Percentiles rank a stretch among this genome's conserved stretches.
phyloP scores from a whole-genome alignment of 139 green algal genomes.

The Pleodorina starrii region DNA sequence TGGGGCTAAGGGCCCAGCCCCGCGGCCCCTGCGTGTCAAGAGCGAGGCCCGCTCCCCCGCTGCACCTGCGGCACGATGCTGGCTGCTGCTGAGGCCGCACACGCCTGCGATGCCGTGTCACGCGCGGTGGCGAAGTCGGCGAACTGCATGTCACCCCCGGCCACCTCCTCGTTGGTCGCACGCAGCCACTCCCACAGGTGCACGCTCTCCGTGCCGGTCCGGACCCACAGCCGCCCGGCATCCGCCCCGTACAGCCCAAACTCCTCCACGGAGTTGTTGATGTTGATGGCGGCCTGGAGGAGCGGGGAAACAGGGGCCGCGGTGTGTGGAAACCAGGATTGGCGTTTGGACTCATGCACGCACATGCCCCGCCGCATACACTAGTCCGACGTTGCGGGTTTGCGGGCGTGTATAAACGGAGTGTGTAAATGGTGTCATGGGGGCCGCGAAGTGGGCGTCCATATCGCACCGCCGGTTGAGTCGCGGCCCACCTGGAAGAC shows the following conservation, averaged over 20 bases:
- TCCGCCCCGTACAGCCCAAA: conserved; percentile 78
- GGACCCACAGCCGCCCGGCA: conserved; percentile 72
- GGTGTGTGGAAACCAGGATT: too few relatives aligned
- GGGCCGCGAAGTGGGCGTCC: too few relatives aligned
- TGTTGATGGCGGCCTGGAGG: conserved; percentile 77
- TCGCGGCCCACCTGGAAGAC: conserved; percentile 51
- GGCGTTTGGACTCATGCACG: too few relatives aligned
- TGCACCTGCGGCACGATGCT: background rate
- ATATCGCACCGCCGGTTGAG: too few relatives aligned
- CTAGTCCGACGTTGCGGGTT: too few relatives aligned
- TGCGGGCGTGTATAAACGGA: too few relatives aligned
- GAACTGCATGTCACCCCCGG: conserved; percentile 62
- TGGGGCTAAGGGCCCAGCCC: background rate
- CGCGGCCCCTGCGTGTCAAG: background rate
- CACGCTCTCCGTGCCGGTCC: conserved; percentile 80
- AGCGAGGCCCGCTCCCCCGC: background rate
- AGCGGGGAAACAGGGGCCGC: too few relatives aligned
- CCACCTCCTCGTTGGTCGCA: conserved; percentile 67
- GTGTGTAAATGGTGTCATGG: too few relatives aligned
- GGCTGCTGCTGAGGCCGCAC: conserved; percentile 37
- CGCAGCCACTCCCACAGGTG: conserved; percentile 87
- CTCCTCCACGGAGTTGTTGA: conserved; percentile 77
- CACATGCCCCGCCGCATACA: too few relatives aligned
- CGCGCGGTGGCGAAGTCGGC: conserved; percentile 68
- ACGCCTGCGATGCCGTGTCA: conserved; percentile 26